These are phyloP conservation scores for Leavenworthia alabamica DNA, from an alignment of 345 rosid species.

Conservation along the genomic window DNA sequence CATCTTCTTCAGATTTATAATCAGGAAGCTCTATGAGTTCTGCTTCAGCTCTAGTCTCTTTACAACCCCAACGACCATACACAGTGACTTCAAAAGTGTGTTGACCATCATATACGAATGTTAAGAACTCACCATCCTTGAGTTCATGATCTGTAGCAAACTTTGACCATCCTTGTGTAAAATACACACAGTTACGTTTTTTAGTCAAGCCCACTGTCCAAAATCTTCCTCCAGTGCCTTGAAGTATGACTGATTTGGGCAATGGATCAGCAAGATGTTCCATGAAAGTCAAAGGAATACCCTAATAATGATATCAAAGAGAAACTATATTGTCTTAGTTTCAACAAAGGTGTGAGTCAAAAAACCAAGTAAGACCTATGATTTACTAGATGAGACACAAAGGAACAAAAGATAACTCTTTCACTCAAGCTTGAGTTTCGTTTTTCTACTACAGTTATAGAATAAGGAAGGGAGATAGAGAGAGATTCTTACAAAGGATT, in stretches of 20 bases:
- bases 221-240: constrained; percentile 14
- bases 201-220: constrained; percentile 11
- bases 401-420: background rate
- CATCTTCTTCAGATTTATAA: background rate
- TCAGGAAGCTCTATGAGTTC: too few species aligned
- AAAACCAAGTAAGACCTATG: background rate
- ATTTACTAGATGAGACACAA: background rate
- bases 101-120: constrained; percentile 15
- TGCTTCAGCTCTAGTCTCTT: constrained; percentile 15
- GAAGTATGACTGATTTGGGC: constrained; percentile 1
- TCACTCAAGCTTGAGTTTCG: too few species aligned
- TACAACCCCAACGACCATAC: background rate
- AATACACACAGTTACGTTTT: background rate
- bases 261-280: constrained; percentile 14
- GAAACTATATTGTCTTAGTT: background rate
- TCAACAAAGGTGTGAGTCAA: background rate
- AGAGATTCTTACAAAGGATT: constrained; percentile 8
- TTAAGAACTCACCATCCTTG: constrained; percentile 18
- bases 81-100: constrained; percentile 22
- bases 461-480: background rate
- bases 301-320: background rate
- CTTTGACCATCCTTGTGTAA: constrained; percentile 22
- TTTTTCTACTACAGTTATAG: background rate
- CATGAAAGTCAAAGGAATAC: constrained; percentile 4
- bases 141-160: constrained; percentile 21